Base-by-base conservation (phyloP, 805 yeast species). In the Myxozyma melibiosi region DNA sequence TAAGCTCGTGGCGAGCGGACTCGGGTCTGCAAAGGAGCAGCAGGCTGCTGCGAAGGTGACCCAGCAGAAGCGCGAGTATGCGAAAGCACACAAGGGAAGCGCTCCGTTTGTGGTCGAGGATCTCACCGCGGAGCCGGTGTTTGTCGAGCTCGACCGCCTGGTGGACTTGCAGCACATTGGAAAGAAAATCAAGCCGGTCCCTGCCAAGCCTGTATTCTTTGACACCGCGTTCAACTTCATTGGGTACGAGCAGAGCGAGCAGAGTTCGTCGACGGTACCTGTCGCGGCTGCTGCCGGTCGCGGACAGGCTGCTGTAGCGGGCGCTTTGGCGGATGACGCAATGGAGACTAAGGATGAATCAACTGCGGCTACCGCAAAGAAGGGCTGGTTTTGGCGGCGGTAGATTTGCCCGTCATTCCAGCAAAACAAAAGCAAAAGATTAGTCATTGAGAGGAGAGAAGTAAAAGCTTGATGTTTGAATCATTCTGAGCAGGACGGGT, bases 221-320 rank as follows among this genome's bases (percentile, higher is more conserved):
- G 99, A 92, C 70, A 77, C 89, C 63, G 98, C 96, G 0, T 91
- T 78, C 76, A 91, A 90, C 70, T 90, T 88, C 68, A 80, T 91
- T 51, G 76, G 55, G 14, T 52, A 53, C 18, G 62, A 57, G 14
- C 43, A 33, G 24, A 39, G 25, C 20, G 47, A 40, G 8, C 18
- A 25, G 28, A 44, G 40, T 34, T 27, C 13, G 48, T 7, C 48
- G n/a, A n/a, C 22, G 11, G 47, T 27, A 8, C 27, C 35, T 7
- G 40, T 37, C 20, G 46, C 42, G n/a, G n/a, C 57, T 8, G 46
- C 41, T 8, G 44, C n/a, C n/a, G n/a, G n/a, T n/a, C n/a, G n/a
- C n/a, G n/a, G n/a, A n/a, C n/a, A n/a, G n/a, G n/a, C 37, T 18
- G 14, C 41, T 9, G 43, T 22, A 7, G 30, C 22, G 25, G 33